Conservation (phyloP, 2,329 filamentous ascomycete species). For the Neofusicoccum parvum region DNA sequence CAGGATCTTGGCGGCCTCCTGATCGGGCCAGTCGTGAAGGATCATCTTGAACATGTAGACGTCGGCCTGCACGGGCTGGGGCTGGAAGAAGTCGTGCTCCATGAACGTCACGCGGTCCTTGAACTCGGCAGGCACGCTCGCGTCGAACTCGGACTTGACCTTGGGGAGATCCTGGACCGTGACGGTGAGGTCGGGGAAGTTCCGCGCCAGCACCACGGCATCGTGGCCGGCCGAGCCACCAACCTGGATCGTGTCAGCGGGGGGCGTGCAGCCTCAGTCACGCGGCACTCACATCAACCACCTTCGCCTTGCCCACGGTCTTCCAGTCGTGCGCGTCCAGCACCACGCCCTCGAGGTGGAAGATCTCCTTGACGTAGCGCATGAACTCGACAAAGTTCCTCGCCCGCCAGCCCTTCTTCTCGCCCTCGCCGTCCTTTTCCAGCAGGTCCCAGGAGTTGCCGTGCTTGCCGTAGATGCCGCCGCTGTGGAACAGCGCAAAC, state of each 20-base stretch:
- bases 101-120: neutral
- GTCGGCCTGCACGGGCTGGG: neutral
- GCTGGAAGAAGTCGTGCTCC: constrained; percentile 3
- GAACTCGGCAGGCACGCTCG: neutral
- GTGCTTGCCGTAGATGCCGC: constrained; percentile 28
- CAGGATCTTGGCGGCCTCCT: constrained; percentile 36
- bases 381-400: constrained; percentile 37
- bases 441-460: constrained; percentile 34
- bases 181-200: constrained; percentile 33
- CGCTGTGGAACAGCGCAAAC: constrained; percentile 33
- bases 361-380: constrained; percentile 37
- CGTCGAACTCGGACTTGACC: neutral
- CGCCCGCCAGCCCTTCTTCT: constrained; percentile 36
- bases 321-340: neutral
- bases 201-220: constrained; percentile 30
- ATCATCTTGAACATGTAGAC: constrained; percentile 34
- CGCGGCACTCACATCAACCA: constrained; percentile 3
- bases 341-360: constrained; percentile 25
- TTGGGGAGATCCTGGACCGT: constrained; percentile 33
- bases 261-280: no score
- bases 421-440: constrained; percentile 34
- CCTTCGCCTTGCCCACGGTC: neutral
- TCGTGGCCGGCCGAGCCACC: constrained; percentile 24
- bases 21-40: constrained; percentile 41
- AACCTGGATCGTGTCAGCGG: neutral